A percentile compares a stretch with the other conserved stretches of the same genome.
phyloP scores from a whole-genome alignment of 805 yeast genomes.

The Ogataea pini region DNA sequence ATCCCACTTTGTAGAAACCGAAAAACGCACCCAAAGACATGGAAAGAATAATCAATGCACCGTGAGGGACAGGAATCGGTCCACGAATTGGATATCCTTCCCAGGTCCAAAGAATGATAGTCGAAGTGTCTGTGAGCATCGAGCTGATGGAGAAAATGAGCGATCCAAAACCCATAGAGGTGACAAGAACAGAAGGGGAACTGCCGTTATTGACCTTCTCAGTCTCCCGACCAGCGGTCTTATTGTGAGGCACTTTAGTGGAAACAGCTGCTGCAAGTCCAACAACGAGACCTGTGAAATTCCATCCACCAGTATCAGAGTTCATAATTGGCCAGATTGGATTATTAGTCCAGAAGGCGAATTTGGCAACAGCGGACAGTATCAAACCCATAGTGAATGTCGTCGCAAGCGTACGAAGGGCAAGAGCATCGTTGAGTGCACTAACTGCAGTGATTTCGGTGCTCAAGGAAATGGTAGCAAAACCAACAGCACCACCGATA shows the following conservation, averaged over 20 bases:
- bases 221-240: neutral
- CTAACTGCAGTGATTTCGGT: conserved; percentile 48
- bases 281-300: conserved; percentile 61
- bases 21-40: conserved; percentile 58
- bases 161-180: conserved; percentile 76
- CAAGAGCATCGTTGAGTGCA: conserved; percentile 27
- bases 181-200: conserved; percentile 47
- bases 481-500: conserved; percentile 65
- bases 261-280: conserved; percentile 67
- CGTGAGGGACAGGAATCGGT: conserved; percentile 86
- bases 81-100: conserved; percentile 87
- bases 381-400: conserved; percentile 73
- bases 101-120: conserved; percentile 95
- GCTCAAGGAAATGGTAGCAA: conserved; percentile 61
- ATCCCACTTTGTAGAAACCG: conserved; percentile 41
- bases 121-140: conserved; percentile 78
- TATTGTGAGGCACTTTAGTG: conserved; percentile 38
- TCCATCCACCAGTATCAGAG: conserved; percentile 81
- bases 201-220: neutral
- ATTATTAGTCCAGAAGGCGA: conserved; percentile 77
- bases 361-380: conserved; percentile 72
- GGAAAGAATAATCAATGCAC: conserved; percentile 61
- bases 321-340: conserved; percentile 98
- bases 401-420: conserved; percentile 46
- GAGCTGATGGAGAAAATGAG: conserved; percentile 71